Conservation (phyloP, 805 yeast species). For the Metschnikowia proteae region DNA sequence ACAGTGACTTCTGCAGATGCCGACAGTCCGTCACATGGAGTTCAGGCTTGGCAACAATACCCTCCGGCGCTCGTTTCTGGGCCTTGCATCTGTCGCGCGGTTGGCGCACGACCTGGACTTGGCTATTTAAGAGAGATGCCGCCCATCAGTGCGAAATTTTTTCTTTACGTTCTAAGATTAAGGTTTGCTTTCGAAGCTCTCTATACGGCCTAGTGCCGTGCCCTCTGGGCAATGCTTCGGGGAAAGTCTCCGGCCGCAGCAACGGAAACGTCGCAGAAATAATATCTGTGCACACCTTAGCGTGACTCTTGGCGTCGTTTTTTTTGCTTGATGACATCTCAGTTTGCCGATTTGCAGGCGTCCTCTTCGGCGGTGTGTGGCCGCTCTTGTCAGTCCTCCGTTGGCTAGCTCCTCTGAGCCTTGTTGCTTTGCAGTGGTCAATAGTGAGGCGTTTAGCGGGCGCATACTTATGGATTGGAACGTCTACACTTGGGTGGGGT, state of each 20-base stretch:
- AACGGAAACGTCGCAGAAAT: conserved; percentile 54
- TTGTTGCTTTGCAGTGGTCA: conserved; percentile 11
- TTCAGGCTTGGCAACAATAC: too few relatives aligned
- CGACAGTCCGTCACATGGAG: too few relatives aligned
- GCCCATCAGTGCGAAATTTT: conserved; percentile 10
- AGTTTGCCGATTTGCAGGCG: neutral
- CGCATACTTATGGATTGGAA: neutral
- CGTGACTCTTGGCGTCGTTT: conserved; percentile 1
- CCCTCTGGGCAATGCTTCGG: conserved; percentile 52
- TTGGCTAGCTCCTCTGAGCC: conserved; percentile 15
- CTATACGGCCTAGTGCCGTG: conserved; percentile 37
- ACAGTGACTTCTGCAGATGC: too few relatives aligned
- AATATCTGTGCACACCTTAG: conserved; percentile 8
- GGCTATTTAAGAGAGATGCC: neutral
- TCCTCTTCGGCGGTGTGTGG: neutral
- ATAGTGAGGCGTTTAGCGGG: conserved; percentile 2
- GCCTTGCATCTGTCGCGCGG: neutral
- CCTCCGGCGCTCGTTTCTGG: too few relatives aligned
- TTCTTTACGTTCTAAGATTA: conserved; percentile 57
- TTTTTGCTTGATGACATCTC: neutral
- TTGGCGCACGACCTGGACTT: conserved; percentile 9
- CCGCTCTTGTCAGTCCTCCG: conserved; percentile 10
- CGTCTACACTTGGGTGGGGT: neutral
- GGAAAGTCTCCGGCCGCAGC: conserved; percentile 83
- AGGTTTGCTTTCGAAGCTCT: conserved; percentile 78